A percentile compares a stretch with the other conserved stretches of the same genome.
These are phyloP conservation scores for Aspergillus cavernicola DNA, from an alignment of 495 filamentous ascomycete genomes.

Conservation along the genomic window DNA sequence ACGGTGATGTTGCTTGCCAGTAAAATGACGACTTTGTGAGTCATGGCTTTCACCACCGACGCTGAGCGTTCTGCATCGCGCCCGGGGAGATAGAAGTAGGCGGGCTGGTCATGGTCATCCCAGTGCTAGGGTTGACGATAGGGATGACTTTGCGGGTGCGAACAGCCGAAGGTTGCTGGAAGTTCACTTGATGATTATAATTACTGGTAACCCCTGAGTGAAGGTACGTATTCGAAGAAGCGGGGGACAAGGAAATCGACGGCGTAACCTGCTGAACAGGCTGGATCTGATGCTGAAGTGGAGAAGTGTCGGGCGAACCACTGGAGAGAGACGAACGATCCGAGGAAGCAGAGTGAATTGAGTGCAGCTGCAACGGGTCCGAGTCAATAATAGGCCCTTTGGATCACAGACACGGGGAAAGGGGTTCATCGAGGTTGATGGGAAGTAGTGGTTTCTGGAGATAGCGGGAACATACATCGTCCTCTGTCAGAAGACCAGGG, in stretches of 20 bases:
- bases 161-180: conserved; percentile 82
- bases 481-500: conserved; percentile 87
- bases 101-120: conserved; percentile 83
- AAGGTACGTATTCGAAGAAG: conserved; percentile 61
- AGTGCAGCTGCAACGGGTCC: conserved; percentile 61
- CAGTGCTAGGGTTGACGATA: conserved; percentile 94
- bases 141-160: conserved; percentile 94
- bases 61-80: conserved; percentile 71
- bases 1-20: conserved; percentile 25
- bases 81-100: conserved; percentile 84
- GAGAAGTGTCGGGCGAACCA: conserved; percentile 90
- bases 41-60: conserved; percentile 53
- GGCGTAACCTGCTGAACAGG: conserved; percentile 72
- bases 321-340: conserved; percentile 93
- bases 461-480: conserved; percentile 73
- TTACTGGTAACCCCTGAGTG: conserved; percentile 52
- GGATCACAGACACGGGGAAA: not conserved
- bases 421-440: not conserved
- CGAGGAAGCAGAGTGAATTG: conserved; percentile 80
- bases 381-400: conserved; percentile 16
- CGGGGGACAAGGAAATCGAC: conserved; percentile 74
- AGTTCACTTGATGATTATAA: conserved; percentile 57
- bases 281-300: conserved; percentile 73
- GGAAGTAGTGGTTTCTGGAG: not conserved
- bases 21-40: conserved; percentile 28